Evolutionary conservation across 768 basidiomycete genomes (phyloP), one percentile per base, ranked within the genome.

Genomic region (Erythrobasidium yunnanense): DNA sequence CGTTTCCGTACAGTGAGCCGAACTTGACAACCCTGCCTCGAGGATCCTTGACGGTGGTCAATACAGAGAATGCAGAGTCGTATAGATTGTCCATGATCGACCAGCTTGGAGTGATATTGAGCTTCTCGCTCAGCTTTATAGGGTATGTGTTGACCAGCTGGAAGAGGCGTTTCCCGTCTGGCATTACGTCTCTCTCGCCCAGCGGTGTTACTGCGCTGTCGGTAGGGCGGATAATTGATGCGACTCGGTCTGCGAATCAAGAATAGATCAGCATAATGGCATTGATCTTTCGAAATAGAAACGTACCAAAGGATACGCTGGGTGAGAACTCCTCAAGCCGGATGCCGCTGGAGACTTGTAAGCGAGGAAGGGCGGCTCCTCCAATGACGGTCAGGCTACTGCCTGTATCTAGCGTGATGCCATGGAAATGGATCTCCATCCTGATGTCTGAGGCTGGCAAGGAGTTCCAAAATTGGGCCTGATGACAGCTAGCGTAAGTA

Each of bases 91-190:
- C 60, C 11, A 27, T 33, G 13, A 45, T 30, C 29, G 67, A 25
- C 46, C 54, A 65, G 51, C 49, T 7, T 3, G 34, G 22, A 15
- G 47, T 68, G 33, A 68, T 46, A 30, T 50, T 50, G 32, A 18
- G 27, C 51, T 68, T 68, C 34, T 68, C 56, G 22, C n/a, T 18
- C 4, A 50, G 58, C 60, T 68, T 68, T 49, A 68, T 38, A 1
- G 42, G 32, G 62, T 68, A 68, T 18, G 67, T 35, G 33, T 47
- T 65, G 35, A 62, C 27, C n/a, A 68, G 51, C 51, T 68, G 45
- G 51, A 35, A 68, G 15, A 65, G 47, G 18, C 49, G 47, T 25
- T 55, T 20, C 3, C 42, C 58, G 42, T 57, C 47, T 2, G 67
- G 62, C 20, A 65, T 65, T 17, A 52, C 34, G 38, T 68, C 60